These are phyloP conservation scores for Dothiorella sarmentorum DNA, from an alignment of 2,329 filamentous ascomycete genomes.

Conservation along the genomic window DNA sequence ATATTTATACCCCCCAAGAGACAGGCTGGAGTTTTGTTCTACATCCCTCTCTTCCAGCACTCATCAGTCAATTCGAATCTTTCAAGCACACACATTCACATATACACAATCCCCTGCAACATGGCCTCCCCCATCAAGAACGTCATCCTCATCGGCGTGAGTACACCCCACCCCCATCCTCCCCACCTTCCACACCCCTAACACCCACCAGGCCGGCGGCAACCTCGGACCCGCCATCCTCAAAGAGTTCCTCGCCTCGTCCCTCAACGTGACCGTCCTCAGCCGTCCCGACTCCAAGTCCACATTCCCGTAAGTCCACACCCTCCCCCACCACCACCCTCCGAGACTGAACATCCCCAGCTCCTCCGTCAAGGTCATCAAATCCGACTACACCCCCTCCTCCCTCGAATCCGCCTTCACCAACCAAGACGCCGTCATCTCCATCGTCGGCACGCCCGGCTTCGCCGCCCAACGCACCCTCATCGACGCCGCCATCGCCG, in stretches of 20 bases:
- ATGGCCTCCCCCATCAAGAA: slow-evolving; percentile 16
- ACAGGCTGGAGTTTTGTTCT: not conserved
- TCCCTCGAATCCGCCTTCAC: slow-evolving; percentile 51
- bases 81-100: not conserved
- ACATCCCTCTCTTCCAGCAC: too few species aligned
- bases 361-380: slow-evolving; percentile 31
- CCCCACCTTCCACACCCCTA: not conserved
- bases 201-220: slow-evolving; percentile 24
- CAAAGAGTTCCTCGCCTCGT: slow-evolving; percentile 26
- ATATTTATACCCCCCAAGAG: not conserved
- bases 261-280: slow-evolving; percentile 30
- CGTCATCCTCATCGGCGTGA: slow-evolving; percentile 14
- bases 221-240: slow-evolving; percentile 29
- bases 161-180: not conserved
- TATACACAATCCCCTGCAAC: not conserved
- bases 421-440: slow-evolving; percentile 57
- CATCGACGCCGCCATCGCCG: slow-evolving; percentile 57
- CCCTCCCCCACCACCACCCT: not conserved
- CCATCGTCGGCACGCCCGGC: slow-evolving; percentile 42
- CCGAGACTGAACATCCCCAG: not conserved
- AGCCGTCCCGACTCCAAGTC: slow-evolving; percentile 27
- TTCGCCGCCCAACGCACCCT: slow-evolving; percentile 48
- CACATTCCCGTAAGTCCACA: slow-evolving; percentile 20
- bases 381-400: slow-evolving; percentile 47
- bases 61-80: too few species aligned